Evolutionary conservation across 441 rosid genomes (phyloP), one percentile per base, ranked within the genome.

Genomic region (Sinapis alba): DNA sequence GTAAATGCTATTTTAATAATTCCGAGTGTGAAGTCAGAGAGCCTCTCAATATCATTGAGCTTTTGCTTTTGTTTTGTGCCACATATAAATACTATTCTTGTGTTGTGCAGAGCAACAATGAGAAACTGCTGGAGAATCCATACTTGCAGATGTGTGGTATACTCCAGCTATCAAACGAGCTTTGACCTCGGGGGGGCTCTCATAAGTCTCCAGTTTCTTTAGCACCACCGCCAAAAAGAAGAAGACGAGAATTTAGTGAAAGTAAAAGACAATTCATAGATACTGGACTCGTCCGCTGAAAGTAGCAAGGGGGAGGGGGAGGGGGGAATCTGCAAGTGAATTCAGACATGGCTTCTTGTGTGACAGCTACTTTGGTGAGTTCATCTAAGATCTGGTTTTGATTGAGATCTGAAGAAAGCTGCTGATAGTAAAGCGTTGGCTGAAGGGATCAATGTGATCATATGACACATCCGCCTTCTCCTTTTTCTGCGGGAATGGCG

Each of bases 111-210:
- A 96, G 97, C 89, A 96, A 96, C 85, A 96, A 96, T 54, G 99
- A 96, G 84, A 94, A 94, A 81, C 82, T 96, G 74, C 81, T 96
- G 84, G 98, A 96, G 85, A 96, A 96, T 79, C 98, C 98, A 24
- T 94, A 94, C 78, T 94, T 96, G 84, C 99, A 96, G 89, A 92
- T 96, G 94, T 90, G 92, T 26, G 98, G 99, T 81, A 86, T 96
- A 82, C 92, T 94, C 83, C 97, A 94, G 84, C 80, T 96, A 74
- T 93, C 97, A 70, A 96, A 86, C 79, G 97, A 89, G 82, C 85
- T 88, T 68, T 86, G 83, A 81, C 65, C 77, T 69, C 81, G 82
- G 58, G 82, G 58, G 24, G 60, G 62, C 20, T 54, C 70, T 65
- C 34, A 15, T 18, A 58, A 68, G 56, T 56, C 69, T 75, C 78